A percentile compares a stretch with the other conserved stretches of the same genome.
phyloP scores from a whole-genome alignment of 129 eudicot genomes.

The Tanacetum coccineum region DNA sequence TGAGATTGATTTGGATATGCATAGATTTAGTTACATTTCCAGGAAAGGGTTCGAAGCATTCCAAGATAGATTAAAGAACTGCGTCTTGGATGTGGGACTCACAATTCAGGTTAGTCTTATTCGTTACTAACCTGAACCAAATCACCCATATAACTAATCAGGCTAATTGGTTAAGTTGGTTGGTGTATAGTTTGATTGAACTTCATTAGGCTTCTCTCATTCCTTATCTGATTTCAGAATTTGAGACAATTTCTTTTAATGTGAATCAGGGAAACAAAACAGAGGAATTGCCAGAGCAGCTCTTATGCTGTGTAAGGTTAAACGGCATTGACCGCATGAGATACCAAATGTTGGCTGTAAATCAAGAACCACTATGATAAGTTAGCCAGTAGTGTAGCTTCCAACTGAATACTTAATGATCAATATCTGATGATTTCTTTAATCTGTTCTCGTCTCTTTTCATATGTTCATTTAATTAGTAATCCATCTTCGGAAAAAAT shows the following conservation, averaged over 20 bases:
- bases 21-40: constrained; percentile 89
- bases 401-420: constrained; percentile 18
- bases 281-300: constrained; percentile 93
- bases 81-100: constrained; percentile 88
- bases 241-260: neutral
- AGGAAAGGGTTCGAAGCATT: constrained; percentile 92
- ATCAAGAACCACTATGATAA: constrained; percentile 42
- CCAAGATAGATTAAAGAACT: constrained; percentile 66
- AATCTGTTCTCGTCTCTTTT: constrained; percentile 1
- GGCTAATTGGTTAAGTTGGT: too few species aligned
- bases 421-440: constrained; percentile 3
- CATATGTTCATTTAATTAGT: neutral
- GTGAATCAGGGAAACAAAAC: constrained; percentile 74
- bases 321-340: constrained; percentile 66
- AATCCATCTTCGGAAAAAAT: neutral
- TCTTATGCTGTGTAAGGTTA: constrained; percentile 82
- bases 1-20: constrained; percentile 96
- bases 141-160: too few species aligned
- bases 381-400: constrained; percentile 28
- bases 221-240: neutral
- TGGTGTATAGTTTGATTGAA: neutral
- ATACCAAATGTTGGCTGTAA: constrained; percentile 63
- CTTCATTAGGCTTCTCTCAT: neutral
- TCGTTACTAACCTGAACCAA: neutral
- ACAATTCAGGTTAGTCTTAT: constrained; percentile 68